Evolutionary conservation across 768 basidiomycete genomes (phyloP).

Genomic region (Pholiota molesta): DNA sequence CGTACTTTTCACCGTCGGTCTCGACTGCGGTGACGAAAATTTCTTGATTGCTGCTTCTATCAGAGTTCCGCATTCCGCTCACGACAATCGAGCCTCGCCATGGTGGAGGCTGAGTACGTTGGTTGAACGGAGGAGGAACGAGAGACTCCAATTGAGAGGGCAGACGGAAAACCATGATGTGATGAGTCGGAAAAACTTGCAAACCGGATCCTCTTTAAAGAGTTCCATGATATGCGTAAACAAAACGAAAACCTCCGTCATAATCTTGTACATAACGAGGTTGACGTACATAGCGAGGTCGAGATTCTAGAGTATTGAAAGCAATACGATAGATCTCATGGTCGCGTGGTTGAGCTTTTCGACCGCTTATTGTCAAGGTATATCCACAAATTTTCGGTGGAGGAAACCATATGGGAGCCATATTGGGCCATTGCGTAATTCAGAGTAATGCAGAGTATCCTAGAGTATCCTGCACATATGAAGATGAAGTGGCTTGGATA

Average conservation of each 20-base stretch:
- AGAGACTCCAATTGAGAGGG: constrained; percentile 63
- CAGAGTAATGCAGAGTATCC: constrained; percentile 15
- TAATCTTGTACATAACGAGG: constrained; percentile 1
- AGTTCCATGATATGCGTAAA: constrained; percentile 27
- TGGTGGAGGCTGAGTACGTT: constrained; percentile 44
- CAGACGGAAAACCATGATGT: constrained; percentile 62
- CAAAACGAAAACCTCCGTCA: constrained; percentile 18
- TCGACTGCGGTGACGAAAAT: constrained; percentile 66
- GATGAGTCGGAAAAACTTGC: constrained; percentile 33
- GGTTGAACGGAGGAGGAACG: constrained; percentile 56
- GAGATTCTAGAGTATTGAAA: constrained; percentile 8
- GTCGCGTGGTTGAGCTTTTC: constrained; percentile 33
- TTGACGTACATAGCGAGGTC: constrained; percentile 12
- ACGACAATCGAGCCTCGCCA: constrained; percentile 63
- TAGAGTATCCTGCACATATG: constrained; percentile 12
- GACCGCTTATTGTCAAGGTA: constrained; percentile 35
- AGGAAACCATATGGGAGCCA: constrained; percentile 26
- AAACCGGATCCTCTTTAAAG: constrained; percentile 42
- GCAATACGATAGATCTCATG: constrained; percentile 28
- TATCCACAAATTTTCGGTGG: constrained; percentile 16
- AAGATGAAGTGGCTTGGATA: constrained; percentile 32
- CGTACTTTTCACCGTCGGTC: constrained; percentile 74
- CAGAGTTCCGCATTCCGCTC: constrained; percentile 49
- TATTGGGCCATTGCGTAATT: constrained; percentile 11
- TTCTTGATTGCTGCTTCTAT: constrained; percentile 51